Base-by-base conservation (phyloP, 2,329 filamentous ascomycete species). In the Apiospora kogelbergensis region DNA sequence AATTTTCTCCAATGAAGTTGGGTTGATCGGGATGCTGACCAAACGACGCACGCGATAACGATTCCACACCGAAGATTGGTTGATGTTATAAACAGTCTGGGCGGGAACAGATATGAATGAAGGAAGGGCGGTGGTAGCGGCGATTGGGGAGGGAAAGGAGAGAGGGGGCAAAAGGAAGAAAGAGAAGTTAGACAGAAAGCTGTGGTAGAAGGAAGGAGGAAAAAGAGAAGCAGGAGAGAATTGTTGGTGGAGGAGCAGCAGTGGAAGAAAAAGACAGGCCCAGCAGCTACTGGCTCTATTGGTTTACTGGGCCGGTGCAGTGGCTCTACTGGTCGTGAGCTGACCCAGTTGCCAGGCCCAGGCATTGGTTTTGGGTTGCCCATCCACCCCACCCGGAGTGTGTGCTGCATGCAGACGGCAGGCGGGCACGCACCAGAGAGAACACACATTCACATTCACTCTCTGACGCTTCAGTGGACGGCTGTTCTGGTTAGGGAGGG, bases 61-160 rank as follows among this genome's bases (percentile, higher is more conserved):
- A 73, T 71, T 71, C 70, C 72, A 74, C 76, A 75, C 72, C 76
- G 71, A 76, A 78, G 75, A 76, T 75, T 40, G 72, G 78, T 75
- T 77, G 74, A 77, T 76, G 74, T 26, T 60, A 60, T 37, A 60
- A 74, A 74, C 71, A 76, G 69, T 74, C 67, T 74, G 78, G 74
- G 78, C 74, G 76, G 74, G 74, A 69, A 71, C 72, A 74, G 73
- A 74, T 72, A 74, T 46, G 44, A 74, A 76, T 73, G 77, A 78
- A 78, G 76, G 76, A 78, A 78, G 76, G 76, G 73, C 73, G 73
- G 72, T 72, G 71, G 70, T 74, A 76, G 74, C 73, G 71, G 74
- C 72, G 73, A 66, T 48, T 60, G 65, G 45, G 24, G 42, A 26
- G 22, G 24, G 30, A 66, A 41, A 73, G 72, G 69, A 71, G 72